Evolutionary conservation across 2,329 filamentous ascomycete genomes (phyloP), one percentile per base, ranked within the genome.

Genomic region (Aspergillus oerlinghausenensis): DNA sequence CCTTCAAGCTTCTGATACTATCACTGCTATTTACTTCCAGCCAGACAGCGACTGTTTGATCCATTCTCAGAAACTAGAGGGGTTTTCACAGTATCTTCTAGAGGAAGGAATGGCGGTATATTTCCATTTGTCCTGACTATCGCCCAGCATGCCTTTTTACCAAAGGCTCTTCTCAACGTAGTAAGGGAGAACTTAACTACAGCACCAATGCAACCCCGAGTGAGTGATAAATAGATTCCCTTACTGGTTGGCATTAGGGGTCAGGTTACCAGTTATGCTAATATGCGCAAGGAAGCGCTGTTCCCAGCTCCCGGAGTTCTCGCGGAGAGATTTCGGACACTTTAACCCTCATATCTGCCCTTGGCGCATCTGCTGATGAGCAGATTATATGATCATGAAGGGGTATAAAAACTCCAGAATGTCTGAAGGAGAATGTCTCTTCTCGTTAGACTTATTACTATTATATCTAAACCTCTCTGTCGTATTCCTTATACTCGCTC

Each of bases 291-390:
- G 19, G 4, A 29, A 14, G 14, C 38, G 8, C 28, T 29, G 17
- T 19, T 17, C 10, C 23, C 11, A 26, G 6, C 53, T 26, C 17
- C 35, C 42, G 47, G 48, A 19, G 5, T n/a, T n/a, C 49, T 38
- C 54, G 23, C 58, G 58, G 58, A 58, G 54, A 60, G 50, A 56
- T 60, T 17, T 58, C 56, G 58, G 58, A 58, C 29, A 60, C 58
- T 56, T 60, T 43, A 17, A 21, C 6, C 21, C 11, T 45, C 8
- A 21, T 45, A 10, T 21, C 10, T 21, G 40, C 3, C 8, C 4
- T 43, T n/a, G 40, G 21, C 28, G 28, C 28, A 29, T 29, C 28
- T 29, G 21, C 19, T 21, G 19, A 47, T 25, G 21, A 47, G 11
- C 23, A 14, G 43, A 47, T 47, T 14, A 21, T 47, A 25, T 21